Evolutionary conservation across 495 filamentous ascomycete species (phyloP).

Genomic region (Aspergillus sclerotiicarbonarius): DNA sequence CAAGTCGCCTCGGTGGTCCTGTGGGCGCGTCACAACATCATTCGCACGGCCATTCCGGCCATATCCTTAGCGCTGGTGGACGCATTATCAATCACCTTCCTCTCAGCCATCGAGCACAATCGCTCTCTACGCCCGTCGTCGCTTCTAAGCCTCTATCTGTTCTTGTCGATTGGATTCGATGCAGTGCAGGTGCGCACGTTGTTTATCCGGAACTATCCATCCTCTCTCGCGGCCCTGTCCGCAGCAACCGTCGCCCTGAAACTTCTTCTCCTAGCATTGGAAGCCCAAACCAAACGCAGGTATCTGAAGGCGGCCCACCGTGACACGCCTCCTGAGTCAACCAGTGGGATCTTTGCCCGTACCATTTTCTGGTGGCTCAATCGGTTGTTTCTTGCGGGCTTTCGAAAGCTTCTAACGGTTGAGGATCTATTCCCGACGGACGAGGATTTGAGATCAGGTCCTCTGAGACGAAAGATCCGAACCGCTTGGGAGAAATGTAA

Average conservation of each 20-base stretch:
- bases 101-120: neutral
- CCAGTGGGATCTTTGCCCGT: conserved; percentile 39
- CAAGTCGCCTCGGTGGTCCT: neutral
- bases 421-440: conserved; percentile 36
- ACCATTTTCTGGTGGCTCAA: conserved; percentile 45
- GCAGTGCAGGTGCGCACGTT: neutral
- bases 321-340: conserved; percentile 47
- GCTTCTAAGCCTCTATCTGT: neutral
- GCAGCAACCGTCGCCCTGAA: conserved; percentile 41
- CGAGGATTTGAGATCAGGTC: conserved; percentile 21
- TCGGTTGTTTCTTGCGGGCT: conserved; percentile 40
- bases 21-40: neutral
- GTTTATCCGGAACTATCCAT: conserved; percentile 1
- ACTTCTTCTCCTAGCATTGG: conserved; percentile 37
- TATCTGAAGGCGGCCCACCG: conserved; percentile 31
- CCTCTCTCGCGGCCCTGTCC: conserved; percentile 32
- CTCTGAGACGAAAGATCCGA: conserved; percentile 28
- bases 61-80: neutral
- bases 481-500: conserved; percentile 27
- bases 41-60: neutral
- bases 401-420: conserved; percentile 31
- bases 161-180: neutral
- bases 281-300: conserved; percentile 43
- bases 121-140: neutral
- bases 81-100: neutral